Conservation (phyloP, 108 stramenopile genomes). For the Cylindrotheca closterium region DNA sequence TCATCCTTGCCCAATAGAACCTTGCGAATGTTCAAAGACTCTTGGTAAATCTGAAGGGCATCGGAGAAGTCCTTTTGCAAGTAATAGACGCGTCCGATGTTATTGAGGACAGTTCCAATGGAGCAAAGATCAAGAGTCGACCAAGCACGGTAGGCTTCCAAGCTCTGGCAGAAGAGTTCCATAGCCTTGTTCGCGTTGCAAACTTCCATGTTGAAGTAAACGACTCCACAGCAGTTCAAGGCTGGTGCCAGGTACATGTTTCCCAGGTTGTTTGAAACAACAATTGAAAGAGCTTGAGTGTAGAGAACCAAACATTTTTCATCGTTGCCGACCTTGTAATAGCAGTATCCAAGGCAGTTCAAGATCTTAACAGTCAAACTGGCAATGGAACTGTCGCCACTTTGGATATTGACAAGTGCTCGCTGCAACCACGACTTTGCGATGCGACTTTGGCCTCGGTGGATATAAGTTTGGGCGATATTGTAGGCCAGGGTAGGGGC, state of each 20-base stretch:
- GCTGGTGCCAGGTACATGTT: conserved; percentile 24
- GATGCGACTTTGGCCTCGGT: conserved; percentile 29
- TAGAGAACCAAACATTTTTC: conserved; percentile 33
- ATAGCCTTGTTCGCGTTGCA: conserved; percentile 31
- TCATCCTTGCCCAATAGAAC: conserved; percentile 34
- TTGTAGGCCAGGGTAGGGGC: conserved; percentile 60
- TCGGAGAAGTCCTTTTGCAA: conserved; percentile 46
- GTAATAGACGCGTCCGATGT: conserved; percentile 63
- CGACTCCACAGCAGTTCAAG: conserved; percentile 42
- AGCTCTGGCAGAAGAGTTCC: conserved; percentile 34
- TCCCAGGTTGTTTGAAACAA: not conserved
- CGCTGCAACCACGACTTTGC: conserved; percentile 46
- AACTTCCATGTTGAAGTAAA: conserved; percentile 28
- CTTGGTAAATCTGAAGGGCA: conserved; percentile 45
- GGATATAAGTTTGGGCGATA: conserved; percentile 60
- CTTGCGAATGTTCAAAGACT: conserved; percentile 48
- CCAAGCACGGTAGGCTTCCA: conserved; percentile 31
- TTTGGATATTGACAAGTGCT: conserved; percentile 10
- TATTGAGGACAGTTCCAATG: conserved; percentile 66
- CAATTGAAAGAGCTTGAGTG: conserved; percentile 14
- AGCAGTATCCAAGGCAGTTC: conserved; percentile 39
- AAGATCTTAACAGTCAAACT: conserved; percentile 7
- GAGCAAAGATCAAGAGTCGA: conserved; percentile 29
- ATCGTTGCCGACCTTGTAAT: conserved; percentile 41
- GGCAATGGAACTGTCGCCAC: conserved; percentile 1